Evolutionary conservation across 306 rosid genomes (phyloP).

Genomic region (Begonia masoniana): DNA sequence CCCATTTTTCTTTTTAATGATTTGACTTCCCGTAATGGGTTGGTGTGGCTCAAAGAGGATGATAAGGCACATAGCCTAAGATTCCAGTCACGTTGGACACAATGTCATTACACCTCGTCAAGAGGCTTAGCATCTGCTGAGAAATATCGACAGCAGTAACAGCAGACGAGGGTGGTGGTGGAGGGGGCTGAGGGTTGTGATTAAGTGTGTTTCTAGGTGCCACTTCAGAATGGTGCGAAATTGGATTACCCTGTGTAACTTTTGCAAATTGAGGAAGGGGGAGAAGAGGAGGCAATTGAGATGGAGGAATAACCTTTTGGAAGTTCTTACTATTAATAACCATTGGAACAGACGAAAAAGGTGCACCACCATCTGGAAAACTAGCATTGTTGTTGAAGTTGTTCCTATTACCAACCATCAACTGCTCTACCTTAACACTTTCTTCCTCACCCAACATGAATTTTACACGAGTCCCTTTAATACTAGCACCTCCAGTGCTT

Average conservation of each 20-base stretch:
- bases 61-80: conserved; percentile 86
- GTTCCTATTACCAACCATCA: conserved; percentile 68
- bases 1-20: too few relatives aligned
- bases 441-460: conserved; percentile 98
- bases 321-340: conserved; percentile 79
- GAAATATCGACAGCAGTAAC: conserved; percentile 55
- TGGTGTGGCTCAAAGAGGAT: conserved; percentile 48
- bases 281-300: conserved; percentile 28
- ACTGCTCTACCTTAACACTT: conserved; percentile 56
- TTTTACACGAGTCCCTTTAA: conserved; percentile 87
- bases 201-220: conserved; percentile 45
- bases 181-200: conserved; percentile 9
- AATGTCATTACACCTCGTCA: conserved; percentile 79
- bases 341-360: conserved; percentile 52
- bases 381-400: conserved; percentile 60
- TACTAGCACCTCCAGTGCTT: conserved; percentile 42
- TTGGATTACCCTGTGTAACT: conserved; percentile 43
- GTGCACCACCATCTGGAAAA: conserved; percentile 67
- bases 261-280: conserved; percentile 51
- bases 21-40: too few relatives aligned
- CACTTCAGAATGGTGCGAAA: conserved; percentile 31
- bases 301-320: conserved; percentile 68
- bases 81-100: conserved; percentile 58
- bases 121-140: conserved; percentile 78
- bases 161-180: conserved; percentile 12